phyloP scores from a whole-genome alignment of 1,284 basidiomycete genomes.

The Trametes hirsuta region DNA sequence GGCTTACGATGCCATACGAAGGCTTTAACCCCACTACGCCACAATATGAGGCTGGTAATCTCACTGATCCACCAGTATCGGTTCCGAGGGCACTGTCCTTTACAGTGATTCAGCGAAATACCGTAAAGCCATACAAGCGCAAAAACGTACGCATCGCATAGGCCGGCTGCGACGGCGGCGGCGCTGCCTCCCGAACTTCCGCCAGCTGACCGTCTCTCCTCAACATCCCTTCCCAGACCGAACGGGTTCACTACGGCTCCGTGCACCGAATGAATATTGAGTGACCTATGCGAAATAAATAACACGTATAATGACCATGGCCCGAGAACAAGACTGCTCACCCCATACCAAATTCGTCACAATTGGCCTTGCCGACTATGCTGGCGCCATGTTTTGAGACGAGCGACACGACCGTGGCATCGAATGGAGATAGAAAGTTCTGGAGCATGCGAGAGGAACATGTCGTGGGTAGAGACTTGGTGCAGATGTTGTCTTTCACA shows the following conservation, averaged over 20 bases:
- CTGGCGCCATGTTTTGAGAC: slow-evolving; percentile 70
- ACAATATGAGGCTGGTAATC: slow-evolving; percentile 93
- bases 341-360: slow-evolving; percentile 99
- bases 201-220: slow-evolving; percentile 68
- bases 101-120: slow-evolving; percentile 2
- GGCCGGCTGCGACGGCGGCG: slow-evolving; percentile 76
- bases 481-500: slow-evolving; percentile 89
- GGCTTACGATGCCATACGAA: slow-evolving; percentile 89
- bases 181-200: slow-evolving; percentile 87
- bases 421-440: slow-evolving; percentile 81
- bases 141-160: slow-evolving; percentile 75
- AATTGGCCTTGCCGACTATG: slow-evolving; percentile 90
- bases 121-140: background rate
- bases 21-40: slow-evolving; percentile 93
- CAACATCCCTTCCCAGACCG: slow-evolving; percentile 27
- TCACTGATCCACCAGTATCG: slow-evolving; percentile 94
- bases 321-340: slow-evolving; percentile 34
- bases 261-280: slow-evolving; percentile 71
- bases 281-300: slow-evolving; percentile 52
- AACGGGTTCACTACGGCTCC: slow-evolving; percentile 84
- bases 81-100: slow-evolving; percentile 81
- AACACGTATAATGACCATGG: slow-evolving; percentile 22
- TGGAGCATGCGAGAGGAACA: slow-evolving; percentile 79
- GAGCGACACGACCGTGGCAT: slow-evolving; percentile 82
- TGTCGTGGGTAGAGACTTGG: slow-evolving; percentile 68